Evolutionary conservation across 2,329 filamentous ascomycete species (phyloP).

Genomic region (Microdochium bolleyi): DNA sequence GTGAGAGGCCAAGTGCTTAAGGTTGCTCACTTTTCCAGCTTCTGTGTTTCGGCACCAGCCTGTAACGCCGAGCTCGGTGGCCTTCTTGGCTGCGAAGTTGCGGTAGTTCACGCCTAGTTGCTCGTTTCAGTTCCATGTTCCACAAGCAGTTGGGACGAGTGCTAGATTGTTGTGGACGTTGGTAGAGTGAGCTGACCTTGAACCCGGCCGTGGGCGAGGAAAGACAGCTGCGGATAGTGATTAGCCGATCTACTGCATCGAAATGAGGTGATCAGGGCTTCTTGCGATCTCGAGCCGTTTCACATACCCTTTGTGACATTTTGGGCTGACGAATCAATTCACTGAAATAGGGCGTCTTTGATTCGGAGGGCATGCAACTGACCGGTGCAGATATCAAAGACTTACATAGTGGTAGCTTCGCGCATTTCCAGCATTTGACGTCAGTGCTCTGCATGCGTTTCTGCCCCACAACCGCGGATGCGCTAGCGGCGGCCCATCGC

Average conservation of each 20-base stretch:
- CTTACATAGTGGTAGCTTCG: no score
- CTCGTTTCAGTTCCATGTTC: conserved; percentile 1
- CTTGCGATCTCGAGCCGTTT: no score
- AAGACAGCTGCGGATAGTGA: conserved; percentile 37
- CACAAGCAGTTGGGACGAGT: conserved; percentile 44
- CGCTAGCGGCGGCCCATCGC: no score
- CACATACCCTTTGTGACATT: no score
- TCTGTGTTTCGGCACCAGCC: conserved; percentile 56
- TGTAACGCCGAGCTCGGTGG: conserved; percentile 40
- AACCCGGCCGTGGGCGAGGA: conserved; percentile 59
- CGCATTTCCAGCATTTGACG: no score
- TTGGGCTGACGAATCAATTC: no score
- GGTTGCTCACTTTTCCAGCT: conserved; percentile 39
- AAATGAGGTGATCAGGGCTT: neutral
- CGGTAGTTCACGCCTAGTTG: conserved; percentile 46
- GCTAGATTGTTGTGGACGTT: no score
- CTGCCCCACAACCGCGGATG: no score
- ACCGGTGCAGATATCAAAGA: neutral
- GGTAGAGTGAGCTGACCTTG: conserved; percentile 46
- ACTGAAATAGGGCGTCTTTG: neutral
- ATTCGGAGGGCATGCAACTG: neutral
- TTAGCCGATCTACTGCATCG: neutral
- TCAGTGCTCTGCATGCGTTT: no score
- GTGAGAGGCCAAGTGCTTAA: neutral
- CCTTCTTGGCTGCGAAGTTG: conserved; percentile 47